These are phyloP conservation scores for Teunomyces pallodes DNA, from an alignment of 805 yeast genomes.

Conservation along the genomic window DNA sequence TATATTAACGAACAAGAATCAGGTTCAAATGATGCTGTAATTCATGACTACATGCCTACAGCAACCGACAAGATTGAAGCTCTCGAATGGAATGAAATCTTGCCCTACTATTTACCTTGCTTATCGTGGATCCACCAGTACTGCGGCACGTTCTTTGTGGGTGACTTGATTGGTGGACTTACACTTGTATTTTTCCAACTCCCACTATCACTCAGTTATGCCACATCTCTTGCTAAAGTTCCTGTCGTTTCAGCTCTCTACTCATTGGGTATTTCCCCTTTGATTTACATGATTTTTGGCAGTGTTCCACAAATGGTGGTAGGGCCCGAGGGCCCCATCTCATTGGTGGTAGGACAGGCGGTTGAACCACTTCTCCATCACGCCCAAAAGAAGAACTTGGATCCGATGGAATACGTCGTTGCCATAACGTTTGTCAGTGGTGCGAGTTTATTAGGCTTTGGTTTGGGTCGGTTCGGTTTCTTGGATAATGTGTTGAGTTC, in stretches of 20 bases:
- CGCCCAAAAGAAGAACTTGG: conserved; percentile 25
- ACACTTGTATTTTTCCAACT: conserved; percentile 89
- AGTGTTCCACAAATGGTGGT: conserved; percentile 47
- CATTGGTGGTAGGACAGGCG: conserved; percentile 46
- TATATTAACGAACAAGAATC: not conserved
- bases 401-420: conserved; percentile 54
- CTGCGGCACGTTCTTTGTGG: conserved; percentile 33
- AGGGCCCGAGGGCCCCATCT: conserved; percentile 47
- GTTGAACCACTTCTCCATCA: conserved; percentile 43
- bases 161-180: conserved; percentile 79
- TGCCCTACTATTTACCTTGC: conserved; percentile 68
- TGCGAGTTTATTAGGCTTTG: conserved; percentile 64
- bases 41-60: conserved; percentile 23
- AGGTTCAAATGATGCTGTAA: not conserved
- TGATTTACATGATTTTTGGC: conserved; percentile 41
- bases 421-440: conserved; percentile 77
- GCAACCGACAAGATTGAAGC: conserved; percentile 17
- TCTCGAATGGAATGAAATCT: conserved; percentile 26
- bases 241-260: conserved; percentile 40
- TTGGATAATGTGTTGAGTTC: conserved; percentile 42
- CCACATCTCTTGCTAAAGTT: conserved; percentile 42
- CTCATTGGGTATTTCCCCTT: conserved; percentile 39
- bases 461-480: conserved; percentile 39
- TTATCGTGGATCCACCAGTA: conserved; percentile 66
- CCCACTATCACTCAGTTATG: conserved; percentile 62